Base-by-base conservation (phyloP, 2,329 filamentous ascomycete species). In the Nemania sp. region DNA sequence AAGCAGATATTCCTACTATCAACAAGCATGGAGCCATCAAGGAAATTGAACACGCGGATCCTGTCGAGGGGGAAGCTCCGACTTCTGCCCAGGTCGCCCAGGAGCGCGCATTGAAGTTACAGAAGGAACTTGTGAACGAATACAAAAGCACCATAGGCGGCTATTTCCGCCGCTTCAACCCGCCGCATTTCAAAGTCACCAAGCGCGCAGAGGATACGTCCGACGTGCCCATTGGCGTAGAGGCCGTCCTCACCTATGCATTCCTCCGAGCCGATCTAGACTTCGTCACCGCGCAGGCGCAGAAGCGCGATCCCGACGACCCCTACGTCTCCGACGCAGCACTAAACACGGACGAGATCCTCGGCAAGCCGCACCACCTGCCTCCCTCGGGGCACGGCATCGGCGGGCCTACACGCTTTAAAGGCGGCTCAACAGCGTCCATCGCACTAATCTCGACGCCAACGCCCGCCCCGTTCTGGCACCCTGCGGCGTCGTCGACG, bases 221-320 rank as follows among this genome's bases (percentile, higher is more conserved):
- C 22, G 67, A 71, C 26, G 65, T 67, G 12, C 70, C 79, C 12
- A 78, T 86, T 30, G 84, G 84, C 12, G 82, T 92, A 56, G 88
- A 93, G 67, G 84, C 89, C 1, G 84, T 96, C 30, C 78, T 99
- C 48, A 89, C 89, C 54, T 97, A 97, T 72, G 91, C 93, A 19
- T 99, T 99, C 66, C 79, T 99, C 43, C 89, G 91, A 63, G 91
- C 92, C 28, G 94, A 99, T 70, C 83, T 97, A 46, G 93, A 97
- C 72, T 99, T 99, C 66, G 86, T 97, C 49, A 84, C 88, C 5
- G 91, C 91, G 1, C 93, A 97, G 72, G 91, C 91, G 5, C 81
- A 83, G 40, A 96, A 95, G 70, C 80, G 86, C n/a, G 82, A 89
- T 64, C 80, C 86, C 0, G 81, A 88, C 59, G 89, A 95, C 64